A percentile compares a stretch with the other conserved stretches of the same genome.
Evolutionary conservation across 768 basidiomycete species (phyloP).

Genomic region (Cubamyces sp.): DNA sequence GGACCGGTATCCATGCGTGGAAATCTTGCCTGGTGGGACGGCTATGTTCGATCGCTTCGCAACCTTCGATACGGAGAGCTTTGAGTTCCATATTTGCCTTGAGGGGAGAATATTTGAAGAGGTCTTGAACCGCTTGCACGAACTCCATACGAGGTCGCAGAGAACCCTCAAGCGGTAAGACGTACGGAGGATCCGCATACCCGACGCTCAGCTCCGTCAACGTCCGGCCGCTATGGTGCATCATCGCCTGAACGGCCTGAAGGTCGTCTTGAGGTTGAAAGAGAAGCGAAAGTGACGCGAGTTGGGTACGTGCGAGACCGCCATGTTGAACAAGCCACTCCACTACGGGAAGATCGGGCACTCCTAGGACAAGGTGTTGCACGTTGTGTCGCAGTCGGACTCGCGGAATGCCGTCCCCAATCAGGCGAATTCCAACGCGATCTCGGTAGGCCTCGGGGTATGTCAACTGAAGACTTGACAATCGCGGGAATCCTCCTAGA

Average conservation of each 20-base stretch:
- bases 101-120: not conserved
- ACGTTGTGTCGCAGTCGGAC: not conserved
- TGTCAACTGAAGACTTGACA: not conserved
- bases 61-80: constrained; percentile 2
- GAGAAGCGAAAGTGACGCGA: not conserved
- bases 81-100: not conserved
- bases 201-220: constrained; percentile 6
- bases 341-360: not conserved
- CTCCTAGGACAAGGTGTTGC: not conserved
- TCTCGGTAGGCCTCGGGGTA: not conserved
- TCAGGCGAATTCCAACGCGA: not conserved
- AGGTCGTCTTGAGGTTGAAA: constrained; percentile 9
- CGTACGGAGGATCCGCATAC: constrained; percentile 4
- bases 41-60: not conserved
- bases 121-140: not conserved
- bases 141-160: not conserved
- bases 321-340: constrained; percentile 2
- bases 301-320: not conserved
- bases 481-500: not conserved
- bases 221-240: not conserved
- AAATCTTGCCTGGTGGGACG: not conserved
- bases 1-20: not conserved
- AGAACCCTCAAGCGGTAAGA: not conserved
- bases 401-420: not conserved
- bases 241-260: not conserved